These are phyloP conservation scores for Pestalotiopsis fici DNA, from an alignment of 2,329 filamentous ascomycete species.

Conservation along the genomic window DNA sequence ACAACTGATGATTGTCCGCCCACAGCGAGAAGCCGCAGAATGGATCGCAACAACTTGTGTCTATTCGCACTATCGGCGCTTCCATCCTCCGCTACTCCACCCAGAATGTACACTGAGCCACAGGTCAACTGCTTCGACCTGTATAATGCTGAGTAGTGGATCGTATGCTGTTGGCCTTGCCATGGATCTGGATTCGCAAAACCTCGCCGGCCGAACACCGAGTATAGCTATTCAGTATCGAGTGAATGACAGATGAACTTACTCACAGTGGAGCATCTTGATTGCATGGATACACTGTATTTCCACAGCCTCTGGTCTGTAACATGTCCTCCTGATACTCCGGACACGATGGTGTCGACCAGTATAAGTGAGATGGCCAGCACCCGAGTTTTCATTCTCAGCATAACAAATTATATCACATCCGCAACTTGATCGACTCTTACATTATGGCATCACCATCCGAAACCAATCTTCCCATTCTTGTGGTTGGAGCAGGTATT, in stretches of 20 bases:
- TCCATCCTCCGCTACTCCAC: not conserved
- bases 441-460: slow-evolving; percentile 8
- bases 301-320: no score
- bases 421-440: not conserved
- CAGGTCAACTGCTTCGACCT: not conserved
- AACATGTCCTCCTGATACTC: no score
- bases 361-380: not conserved
- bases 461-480: not conserved
- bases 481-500: slow-evolving; percentile 12
- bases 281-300: no score
- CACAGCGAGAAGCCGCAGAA: not conserved
- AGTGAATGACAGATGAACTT: not conserved
- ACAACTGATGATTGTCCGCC: not conserved
- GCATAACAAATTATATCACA: not conserved
- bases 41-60: no score
- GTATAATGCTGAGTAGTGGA: not conserved
- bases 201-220: not conserved
- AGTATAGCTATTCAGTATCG: not conserved
- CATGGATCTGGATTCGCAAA: not conserved
- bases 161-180: not conserved
- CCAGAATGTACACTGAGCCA: not conserved
- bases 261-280: not conserved
- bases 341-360: no score
- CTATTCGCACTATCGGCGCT: not conserved
- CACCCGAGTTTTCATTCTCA: not conserved